A percentile compares a stretch with the other conserved stretches of the same genome.
phyloP scores from a whole-genome alignment of 176 grass and related monocot species.

The Aechmea fasciata region DNA sequence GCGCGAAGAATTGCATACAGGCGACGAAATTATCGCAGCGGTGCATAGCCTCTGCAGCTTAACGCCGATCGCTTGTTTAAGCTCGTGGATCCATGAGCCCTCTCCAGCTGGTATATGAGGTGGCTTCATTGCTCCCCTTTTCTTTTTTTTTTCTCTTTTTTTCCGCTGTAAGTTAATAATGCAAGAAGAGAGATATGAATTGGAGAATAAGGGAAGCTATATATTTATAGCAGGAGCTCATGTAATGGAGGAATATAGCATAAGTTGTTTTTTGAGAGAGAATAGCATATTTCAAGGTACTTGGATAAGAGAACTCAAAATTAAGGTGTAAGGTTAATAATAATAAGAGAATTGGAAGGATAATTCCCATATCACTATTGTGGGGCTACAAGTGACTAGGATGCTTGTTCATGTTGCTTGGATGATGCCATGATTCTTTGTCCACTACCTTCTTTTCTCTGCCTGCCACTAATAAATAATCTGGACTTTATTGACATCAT shows the following conservation, averaged over 20 bases:
- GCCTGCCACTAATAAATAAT: neutral
- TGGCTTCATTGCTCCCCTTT: slow-evolving; percentile 39
- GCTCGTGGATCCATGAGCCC: slow-evolving; percentile 53
- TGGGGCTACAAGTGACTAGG: neutral
- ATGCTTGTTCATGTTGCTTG: neutral
- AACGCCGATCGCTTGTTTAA: slow-evolving; percentile 76
- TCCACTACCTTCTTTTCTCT: neutral
- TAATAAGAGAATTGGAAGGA: neutral
- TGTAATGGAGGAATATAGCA: neutral
- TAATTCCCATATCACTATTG: neutral
- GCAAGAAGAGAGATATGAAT: neutral
- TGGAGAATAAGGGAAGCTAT: neutral
- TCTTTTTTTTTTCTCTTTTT: neutral
- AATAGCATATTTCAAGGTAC: neutral
- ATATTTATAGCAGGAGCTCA: slow-evolving; percentile 1
- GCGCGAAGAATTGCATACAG: neutral
- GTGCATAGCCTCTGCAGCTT: slow-evolving; percentile 48
- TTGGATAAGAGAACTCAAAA: neutral
- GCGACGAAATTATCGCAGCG: neutral
- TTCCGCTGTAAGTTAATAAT: neutral
- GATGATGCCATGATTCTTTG: neutral
- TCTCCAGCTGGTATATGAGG: slow-evolving; percentile 47
- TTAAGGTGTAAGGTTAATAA: neutral
- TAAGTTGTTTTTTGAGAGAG: neutral
- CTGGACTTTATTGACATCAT: neutral